Conservation (phyloP, 164 flowering plant genomes). For the Annona squamosa region DNA sequence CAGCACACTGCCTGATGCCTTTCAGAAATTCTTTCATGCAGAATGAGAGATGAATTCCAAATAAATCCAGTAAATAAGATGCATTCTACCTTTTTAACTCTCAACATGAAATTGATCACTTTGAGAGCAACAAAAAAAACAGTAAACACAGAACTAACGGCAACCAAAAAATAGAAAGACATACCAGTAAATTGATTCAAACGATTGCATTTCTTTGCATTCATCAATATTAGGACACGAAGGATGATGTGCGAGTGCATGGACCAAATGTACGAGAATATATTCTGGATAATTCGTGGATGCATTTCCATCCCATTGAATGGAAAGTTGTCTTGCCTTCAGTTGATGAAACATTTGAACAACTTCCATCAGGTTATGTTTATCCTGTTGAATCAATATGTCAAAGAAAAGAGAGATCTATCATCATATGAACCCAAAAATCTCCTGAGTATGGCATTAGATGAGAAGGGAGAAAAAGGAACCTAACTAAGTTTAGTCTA, state of each 20-base stretch:
- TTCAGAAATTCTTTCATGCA: too few species aligned
- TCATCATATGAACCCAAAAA: neutral
- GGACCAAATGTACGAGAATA: slow-evolving; percentile 72
- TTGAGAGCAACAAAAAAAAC: neutral
- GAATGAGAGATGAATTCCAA: too few species aligned
- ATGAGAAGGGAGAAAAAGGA: neutral
- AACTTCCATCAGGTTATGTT: slow-evolving; percentile 64
- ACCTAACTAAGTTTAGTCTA: neutral
- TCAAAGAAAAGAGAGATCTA: slow-evolving; percentile 3
- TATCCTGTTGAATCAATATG: slow-evolving; percentile 43
- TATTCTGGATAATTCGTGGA: slow-evolving; percentile 54
- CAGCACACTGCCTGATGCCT: too few species aligned
- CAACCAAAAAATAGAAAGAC: neutral
- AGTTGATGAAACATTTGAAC: slow-evolving; percentile 66
- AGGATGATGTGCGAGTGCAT: slow-evolving; percentile 80
- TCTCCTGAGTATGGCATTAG: neutral
- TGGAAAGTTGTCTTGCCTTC: slow-evolving; percentile 52
- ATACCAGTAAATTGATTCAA: slow-evolving; percentile 79
- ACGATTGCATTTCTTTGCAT: slow-evolving; percentile 62
- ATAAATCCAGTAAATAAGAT: too few species aligned
- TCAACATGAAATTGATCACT: too few species aligned
- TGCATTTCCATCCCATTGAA: slow-evolving; percentile 51
- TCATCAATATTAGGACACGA: slow-evolving; percentile 67
- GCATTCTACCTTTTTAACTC: too few species aligned
- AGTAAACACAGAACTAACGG: too few species aligned